Evolutionary conservation across 768 basidiomycete species (phyloP).

Genomic region (Boletus pseudopeckii): DNA sequence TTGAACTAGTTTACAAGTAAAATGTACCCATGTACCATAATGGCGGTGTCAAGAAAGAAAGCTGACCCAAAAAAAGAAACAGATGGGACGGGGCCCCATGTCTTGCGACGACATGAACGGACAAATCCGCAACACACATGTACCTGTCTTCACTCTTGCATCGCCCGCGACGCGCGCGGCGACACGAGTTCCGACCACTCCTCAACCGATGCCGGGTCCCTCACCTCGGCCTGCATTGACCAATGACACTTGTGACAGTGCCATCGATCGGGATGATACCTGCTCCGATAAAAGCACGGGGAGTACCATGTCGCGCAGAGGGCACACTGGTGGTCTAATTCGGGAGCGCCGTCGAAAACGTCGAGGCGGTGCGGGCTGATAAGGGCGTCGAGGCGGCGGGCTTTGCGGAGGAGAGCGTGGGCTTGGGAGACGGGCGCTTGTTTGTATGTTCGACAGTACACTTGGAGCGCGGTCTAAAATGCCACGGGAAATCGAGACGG

Average conservation of each 20-base stretch:
- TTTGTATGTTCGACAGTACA: slow-evolving; percentile 84
- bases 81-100: neutral
- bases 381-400: slow-evolving; percentile 74
- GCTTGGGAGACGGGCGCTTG: slow-evolving; percentile 67
- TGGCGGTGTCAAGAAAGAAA: slow-evolving; percentile 3
- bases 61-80: neutral
- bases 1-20: slow-evolving; percentile 28
- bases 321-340: slow-evolving; percentile 45
- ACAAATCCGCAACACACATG: neutral
- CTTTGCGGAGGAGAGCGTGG: slow-evolving; percentile 86
- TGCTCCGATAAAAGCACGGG: slow-evolving; percentile 64
- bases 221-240: slow-evolving; percentile 7
- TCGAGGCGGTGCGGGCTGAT: slow-evolving; percentile 48
- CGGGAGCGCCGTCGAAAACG: slow-evolving; percentile 6
- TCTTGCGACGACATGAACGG: neutral
- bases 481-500: neutral
- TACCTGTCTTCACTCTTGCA: slow-evolving; percentile 15
- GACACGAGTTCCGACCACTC: slow-evolving; percentile 18
- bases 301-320: slow-evolving; percentile 68
- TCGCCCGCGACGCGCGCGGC: slow-evolving; percentile 7
- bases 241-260: slow-evolving; percentile 48
- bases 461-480: slow-evolving; percentile 80
- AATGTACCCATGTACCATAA: slow-evolving; percentile 28
- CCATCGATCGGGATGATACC: slow-evolving; percentile 23
- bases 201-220: neutral